Conservation (phyloP, 2,329 filamentous ascomycete genomes). For the Colletotrichum gloeosporioides region DNA sequence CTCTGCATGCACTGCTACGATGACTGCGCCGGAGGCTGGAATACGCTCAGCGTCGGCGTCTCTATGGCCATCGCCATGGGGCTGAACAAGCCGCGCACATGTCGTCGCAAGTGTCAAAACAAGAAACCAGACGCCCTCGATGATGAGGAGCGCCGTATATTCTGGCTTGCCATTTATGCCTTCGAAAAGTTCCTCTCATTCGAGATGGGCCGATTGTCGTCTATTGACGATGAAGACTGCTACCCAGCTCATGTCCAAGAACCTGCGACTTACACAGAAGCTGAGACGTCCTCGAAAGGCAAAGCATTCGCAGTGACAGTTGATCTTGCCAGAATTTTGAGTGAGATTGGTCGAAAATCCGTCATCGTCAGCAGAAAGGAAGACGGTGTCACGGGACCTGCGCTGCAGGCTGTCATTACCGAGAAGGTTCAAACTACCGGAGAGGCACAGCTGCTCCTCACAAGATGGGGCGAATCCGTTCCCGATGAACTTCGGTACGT, state of each 20-base stretch:
- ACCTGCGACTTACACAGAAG: neutral
- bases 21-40: conserved; percentile 28
- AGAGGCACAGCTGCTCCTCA: conserved; percentile 7
- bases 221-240: conserved; percentile 10
- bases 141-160: neutral
- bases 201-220: conserved; percentile 8
- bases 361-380: conserved; percentile 6
- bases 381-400: neutral
- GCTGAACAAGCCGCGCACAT: conserved; percentile 21
- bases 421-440: conserved; percentile 14
- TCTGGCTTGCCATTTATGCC: conserved; percentile 1
- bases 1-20: conserved; percentile 22
- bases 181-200: conserved; percentile 13
- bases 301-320: neutral
- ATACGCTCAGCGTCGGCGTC: conserved; percentile 26
- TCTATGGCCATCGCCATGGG: conserved; percentile 29
- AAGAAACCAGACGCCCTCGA: neutral
- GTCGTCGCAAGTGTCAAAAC: neutral
- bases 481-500: conserved; percentile 13
- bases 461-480: conserved; percentile 14
- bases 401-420: neutral
- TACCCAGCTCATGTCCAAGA: neutral
- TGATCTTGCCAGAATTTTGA: neutral
- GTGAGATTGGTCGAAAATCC: conserved; percentile 9
- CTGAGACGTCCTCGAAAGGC: neutral